Evolutionary conservation across 2,329 filamentous ascomycete species (phyloP), one percentile per base, ranked within the genome.

Genomic region (Colletotrichum brevisporum): DNA sequence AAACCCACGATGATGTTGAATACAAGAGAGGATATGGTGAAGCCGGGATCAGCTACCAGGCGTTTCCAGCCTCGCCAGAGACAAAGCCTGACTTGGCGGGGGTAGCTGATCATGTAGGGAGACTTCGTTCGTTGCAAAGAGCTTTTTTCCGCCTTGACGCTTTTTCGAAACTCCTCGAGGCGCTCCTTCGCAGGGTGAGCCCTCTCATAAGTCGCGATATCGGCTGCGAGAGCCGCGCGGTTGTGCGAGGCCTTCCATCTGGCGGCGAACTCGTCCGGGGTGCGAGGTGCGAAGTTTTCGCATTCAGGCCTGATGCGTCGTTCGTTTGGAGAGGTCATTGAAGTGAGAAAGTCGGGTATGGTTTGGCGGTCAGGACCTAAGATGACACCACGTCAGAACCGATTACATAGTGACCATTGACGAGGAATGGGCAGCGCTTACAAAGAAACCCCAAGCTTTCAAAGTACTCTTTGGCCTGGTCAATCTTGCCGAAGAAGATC

Each of bases 271-370:
- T 90, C 90, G 70, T 86, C 84, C 0, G 90, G 80, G 1, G 88
- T 90, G 74, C 88, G 89, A 0, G 90, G 90, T 8, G 51, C 55
- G 9, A 47, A 16, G 12, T 82, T 80, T 74, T 92, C 87, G 61
- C 82, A 85, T 5, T 88, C 89, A 6, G 83, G 78, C 39, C 88
- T 84, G 74, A 90, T 89, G n/a, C 86, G 82, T 48, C 91, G 85
- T 73, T 92, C 91, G 3, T 84, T 85, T 0, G 89, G 86, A 74
- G 92, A 91, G 1, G 90, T 93, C 51, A 91, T 84, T 0, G 88
- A 89, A 8, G 91, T 93, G 31, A 94, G 79, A 79, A 93, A 94
- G 76, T 94, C 92, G 1, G 90, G 87, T 0, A 91, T 92, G 0
- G 91, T 94, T 71, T 89, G 79, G 4, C 83, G 75, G 0, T 76